Conservation (phyloP, 306 rosid genomes). For the Medicago ruthenica region DNA sequence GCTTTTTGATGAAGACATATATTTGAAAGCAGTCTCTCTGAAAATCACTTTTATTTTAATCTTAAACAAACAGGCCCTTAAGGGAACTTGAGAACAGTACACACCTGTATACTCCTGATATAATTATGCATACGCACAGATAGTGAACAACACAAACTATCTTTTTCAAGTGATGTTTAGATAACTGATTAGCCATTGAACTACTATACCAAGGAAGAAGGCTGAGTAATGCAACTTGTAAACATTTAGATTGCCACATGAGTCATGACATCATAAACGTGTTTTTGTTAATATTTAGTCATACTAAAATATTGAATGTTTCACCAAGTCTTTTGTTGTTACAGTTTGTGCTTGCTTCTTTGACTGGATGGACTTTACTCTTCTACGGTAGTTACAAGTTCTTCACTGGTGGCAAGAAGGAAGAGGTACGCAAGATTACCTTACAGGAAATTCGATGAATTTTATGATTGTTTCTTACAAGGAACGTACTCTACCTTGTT, state of each 20-base stretch:
- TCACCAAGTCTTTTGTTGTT: slow-evolving; percentile 28
- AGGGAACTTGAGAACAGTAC: background rate
- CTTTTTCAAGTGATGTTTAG: background rate
- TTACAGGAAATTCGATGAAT: no score
- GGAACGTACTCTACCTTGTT: no score
- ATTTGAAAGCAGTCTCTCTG: background rate
- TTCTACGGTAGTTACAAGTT: slow-evolving; percentile 57
- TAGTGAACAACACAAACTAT: slow-evolving; percentile 5
- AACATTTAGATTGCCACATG: slow-evolving; percentile 27
- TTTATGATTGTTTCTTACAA: no score
- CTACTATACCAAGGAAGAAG: slow-evolving; percentile 6
- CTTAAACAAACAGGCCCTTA: background rate
- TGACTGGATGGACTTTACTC: slow-evolving; percentile 58
- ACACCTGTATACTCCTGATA: background rate
- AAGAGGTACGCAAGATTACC: slow-evolving; percentile 52
- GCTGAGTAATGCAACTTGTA: slow-evolving; percentile 16
- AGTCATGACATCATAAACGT: background rate
- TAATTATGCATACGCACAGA: background rate
- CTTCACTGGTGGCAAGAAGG: slow-evolving; percentile 58
- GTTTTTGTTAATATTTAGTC: slow-evolving; percentile 8
- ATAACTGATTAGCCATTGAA: slow-evolving; percentile 6
- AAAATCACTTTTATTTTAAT: background rate
- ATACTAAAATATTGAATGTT: slow-evolving; percentile 16
- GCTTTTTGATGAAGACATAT: background rate
- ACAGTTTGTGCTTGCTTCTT: slow-evolving; percentile 68